Evolutionary conservation across 306 rosid species (phyloP).

Genomic region (Lathyrus sativus): DNA sequence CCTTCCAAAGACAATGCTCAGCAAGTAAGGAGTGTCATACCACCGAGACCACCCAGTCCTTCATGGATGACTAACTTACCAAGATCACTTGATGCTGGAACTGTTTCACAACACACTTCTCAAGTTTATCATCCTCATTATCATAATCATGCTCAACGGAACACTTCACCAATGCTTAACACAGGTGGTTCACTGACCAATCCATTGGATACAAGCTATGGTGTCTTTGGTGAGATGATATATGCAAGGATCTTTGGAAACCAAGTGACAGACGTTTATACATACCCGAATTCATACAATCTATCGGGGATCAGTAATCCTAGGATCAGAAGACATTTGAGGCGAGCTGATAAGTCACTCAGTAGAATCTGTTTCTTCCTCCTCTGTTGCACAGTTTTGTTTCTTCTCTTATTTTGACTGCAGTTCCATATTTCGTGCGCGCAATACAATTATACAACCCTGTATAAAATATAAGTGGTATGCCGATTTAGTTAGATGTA

Average conservation of each 20-base stretch:
- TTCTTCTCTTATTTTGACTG: slow-evolving; percentile 69
- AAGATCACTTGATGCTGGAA: slow-evolving; percentile 32
- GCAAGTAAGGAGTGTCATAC: slow-evolving; percentile 52
- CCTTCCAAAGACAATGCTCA: slow-evolving; percentile 49
- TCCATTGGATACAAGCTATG: slow-evolving; percentile 48
- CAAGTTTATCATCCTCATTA: slow-evolving; percentile 46
- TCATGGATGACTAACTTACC: slow-evolving; percentile 41
- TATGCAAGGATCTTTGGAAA: slow-evolving; percentile 77
- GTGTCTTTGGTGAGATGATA: slow-evolving; percentile 68
- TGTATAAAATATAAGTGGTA: slow-evolving; percentile 44
- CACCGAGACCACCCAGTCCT: slow-evolving; percentile 65
- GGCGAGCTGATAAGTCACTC: slow-evolving; percentile 73
- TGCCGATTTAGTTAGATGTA: slow-evolving; percentile 34
- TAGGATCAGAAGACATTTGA: slow-evolving; percentile 68
- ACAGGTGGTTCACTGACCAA: slow-evolving; percentile 44
- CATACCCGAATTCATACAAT: slow-evolving; percentile 64
- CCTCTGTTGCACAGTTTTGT: slow-evolving; percentile 66
- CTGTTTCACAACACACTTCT: slow-evolving; percentile 36
- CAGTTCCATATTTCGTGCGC: slow-evolving; percentile 6
- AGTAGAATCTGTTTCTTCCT: slow-evolving; percentile 71
- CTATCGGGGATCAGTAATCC: slow-evolving; percentile 54
- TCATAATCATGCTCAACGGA: slow-evolving; percentile 42
- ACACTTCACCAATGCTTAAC: slow-evolving; percentile 42
- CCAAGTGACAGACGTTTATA: slow-evolving; percentile 56
- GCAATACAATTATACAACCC: slow-evolving; percentile 29